Evolutionary conservation across 2,329 filamentous ascomycete species (phyloP), one percentile per base, ranked within the genome.

Genomic region (Pseudogymnoascus sp.): DNA sequence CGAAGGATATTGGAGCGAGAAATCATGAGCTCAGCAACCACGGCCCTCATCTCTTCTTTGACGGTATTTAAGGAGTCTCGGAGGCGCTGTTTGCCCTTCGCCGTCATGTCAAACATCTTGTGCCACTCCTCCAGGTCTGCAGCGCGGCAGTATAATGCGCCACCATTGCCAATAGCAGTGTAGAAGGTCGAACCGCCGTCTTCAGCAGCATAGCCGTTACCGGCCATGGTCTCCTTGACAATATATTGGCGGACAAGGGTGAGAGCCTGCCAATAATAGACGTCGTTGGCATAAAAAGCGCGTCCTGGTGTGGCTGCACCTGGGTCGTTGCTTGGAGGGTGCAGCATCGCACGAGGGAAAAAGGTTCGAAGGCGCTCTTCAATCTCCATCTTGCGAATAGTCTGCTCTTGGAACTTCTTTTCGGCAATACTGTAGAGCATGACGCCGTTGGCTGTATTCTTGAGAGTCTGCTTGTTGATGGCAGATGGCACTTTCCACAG

Each of bases 151-250:
- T 70, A 72, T 6, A 66, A 63, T 1, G 61, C 61, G 4, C 67
- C 63, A 10, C 63, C 65, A 12, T 59, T 28, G 23, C 61, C 53
- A 12, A 72, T 61, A 10, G 62, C 65, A 7, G 66, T 66, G 37
- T 73, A 72, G 47, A 73, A 68, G 1, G 56, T 37, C 0, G 67
- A 28, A 4, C 70, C 71, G n/a, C 69, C 69, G 63, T 73, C 71
- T 1, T 37, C n/a, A 11, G 66, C 68, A 1, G 61, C 47, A 42
- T 70, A 67, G 14, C 69, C 67, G 4, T 62, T 37, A 38, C 68
- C 67, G 2, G 44, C 53, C 12, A 66, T 8, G 38, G 60, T 66
- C 11, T 63, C 60, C 0, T 62, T 66, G 10, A 64, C 38, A 12
- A 68, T 59, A 28, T 66, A 72, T 61, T 72, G 68, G 10, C 67